Percentiles rank a stretch among this genome's conserved stretches.
phyloP scores from a whole-genome alignment of 352 stramenopile species.

The Phytophthora constricta region DNA sequence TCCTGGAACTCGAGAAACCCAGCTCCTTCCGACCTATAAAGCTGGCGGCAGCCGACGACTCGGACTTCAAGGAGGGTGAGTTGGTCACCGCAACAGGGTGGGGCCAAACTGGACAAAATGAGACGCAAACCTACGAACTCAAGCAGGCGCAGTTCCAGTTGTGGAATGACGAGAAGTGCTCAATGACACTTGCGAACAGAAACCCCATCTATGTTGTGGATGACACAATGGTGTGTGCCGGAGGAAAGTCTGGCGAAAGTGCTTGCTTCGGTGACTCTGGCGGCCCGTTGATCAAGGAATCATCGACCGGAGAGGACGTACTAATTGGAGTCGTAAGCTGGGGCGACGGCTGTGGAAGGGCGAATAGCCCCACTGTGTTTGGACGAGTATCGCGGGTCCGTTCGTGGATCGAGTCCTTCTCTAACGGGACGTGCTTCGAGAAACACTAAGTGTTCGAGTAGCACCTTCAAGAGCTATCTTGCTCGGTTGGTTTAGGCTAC shows the following conservation, averaged over 20 bases:
- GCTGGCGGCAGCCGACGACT: conserved; percentile 26
- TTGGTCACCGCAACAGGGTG: conserved; percentile 27
- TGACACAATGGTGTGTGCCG: conserved; percentile 38
- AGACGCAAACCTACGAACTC: conserved; percentile 27
- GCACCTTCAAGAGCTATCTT: too few relatives aligned
- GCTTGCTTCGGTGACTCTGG: conserved; percentile 43
- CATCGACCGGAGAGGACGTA: conserved; percentile 14
- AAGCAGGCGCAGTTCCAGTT: conserved; percentile 32
- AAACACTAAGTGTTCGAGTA: too few relatives aligned
- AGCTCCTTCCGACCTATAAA: conserved; percentile 30
- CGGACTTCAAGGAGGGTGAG: conserved; percentile 19
- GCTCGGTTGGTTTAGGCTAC: too few relatives aligned
- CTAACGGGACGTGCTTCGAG: neutral
- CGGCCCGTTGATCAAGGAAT: conserved; percentile 23
- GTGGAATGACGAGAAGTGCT: conserved; percentile 30
- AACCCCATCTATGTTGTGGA: conserved; percentile 12
- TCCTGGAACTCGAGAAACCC: conserved; percentile 40
- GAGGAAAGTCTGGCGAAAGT: conserved; percentile 29
- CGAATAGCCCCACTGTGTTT: conserved; percentile 39
- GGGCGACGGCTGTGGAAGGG: conserved; percentile 38
- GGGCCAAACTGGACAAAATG: conserved; percentile 23
- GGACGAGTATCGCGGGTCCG: conserved; percentile 25
- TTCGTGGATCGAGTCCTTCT: conserved; percentile 9
- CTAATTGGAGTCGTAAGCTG: conserved; percentile 58
- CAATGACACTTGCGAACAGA: conserved; percentile 9